Base-by-base conservation (phyloP, 345 rosid species). In the Eucalyptus cloeziana region DNA sequence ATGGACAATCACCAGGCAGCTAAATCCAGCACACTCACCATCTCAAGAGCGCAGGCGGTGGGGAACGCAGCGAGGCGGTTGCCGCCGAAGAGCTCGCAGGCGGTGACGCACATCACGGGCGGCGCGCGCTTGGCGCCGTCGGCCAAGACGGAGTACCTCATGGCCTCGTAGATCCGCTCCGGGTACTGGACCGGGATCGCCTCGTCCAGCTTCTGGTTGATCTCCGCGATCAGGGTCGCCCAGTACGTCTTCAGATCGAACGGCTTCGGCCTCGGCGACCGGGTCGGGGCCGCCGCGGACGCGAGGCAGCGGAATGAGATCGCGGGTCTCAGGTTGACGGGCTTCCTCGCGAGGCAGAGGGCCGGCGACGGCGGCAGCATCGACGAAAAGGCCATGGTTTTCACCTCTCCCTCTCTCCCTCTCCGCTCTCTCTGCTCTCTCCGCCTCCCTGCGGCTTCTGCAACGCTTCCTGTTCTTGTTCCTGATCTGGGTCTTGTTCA, bases 21-120 rank as follows among this genome's bases (percentile, higher is more conserved):
- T 40, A 76, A 69, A 76, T 21, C 83, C 83, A 76, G 47, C 83
- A 76, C 15, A 76, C 69, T 45, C 87, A 98, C 99, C 99, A 98
- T 98, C 94, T 98, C 99, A 85, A 97, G 98, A 89, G 99, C 99
- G 89, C 99, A 97, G 4, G 99, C 98, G 44, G 99, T 98, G 60
- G 99, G 99, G 92, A 96, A 97, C 80, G 97, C 98, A 50, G 98
- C 98, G 88, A 90, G 91, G 79, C 99, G 98, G 88, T 93, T 45
- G 64, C 94, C 97, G 24, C 98, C 99, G 87, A 97, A 88, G 90
- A 98, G 99, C 93, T 97, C 99, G 76, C 96, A 98, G 79, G 98
- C 95, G 3, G 98, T 97, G 6, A 98, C 93, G 85, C 99, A 98
- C 99, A 98, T 97, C 43, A 98, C 97, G 1, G 99, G 99, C 27